Evolutionary conservation across 2,329 filamentous ascomycete species (phyloP).

Genomic region (Gremmenia infestans): DNA sequence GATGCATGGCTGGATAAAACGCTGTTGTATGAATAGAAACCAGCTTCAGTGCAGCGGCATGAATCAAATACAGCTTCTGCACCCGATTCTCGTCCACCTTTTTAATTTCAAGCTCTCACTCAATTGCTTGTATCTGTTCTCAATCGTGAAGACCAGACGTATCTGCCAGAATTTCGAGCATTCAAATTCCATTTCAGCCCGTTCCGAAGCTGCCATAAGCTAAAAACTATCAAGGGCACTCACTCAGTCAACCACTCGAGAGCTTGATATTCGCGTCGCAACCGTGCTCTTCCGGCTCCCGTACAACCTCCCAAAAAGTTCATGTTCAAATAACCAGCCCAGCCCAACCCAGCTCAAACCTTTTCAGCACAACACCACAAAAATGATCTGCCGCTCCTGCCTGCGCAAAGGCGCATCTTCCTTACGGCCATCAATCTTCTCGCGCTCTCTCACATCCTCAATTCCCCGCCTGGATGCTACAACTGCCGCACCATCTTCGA

Average conservation of each 20-base stretch:
- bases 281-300: conserved; percentile 11
- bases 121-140: too few species aligned
- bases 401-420: conserved; percentile 38
- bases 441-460: conserved; percentile 17
- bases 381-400: conserved; percentile 40
- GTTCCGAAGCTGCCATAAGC: too few species aligned
- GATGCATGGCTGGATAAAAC: neutral
- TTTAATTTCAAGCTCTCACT: too few species aligned
- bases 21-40: neutral
- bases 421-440: conserved; percentile 2
- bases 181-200: neutral
- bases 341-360: conserved; percentile 3
- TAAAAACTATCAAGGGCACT: neutral
- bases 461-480: conserved; percentile 15
- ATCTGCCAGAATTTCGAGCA: neutral
- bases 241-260: neutral
- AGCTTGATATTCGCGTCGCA: conserved; percentile 23
- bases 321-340: conserved; percentile 26
- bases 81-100: neutral
- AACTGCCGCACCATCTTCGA: conserved; percentile 9
- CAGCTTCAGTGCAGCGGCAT: neutral
- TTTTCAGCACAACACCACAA: conserved; percentile 8
- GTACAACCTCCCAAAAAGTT: conserved; percentile 22
- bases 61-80: neutral
- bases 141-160: too few species aligned